A percentile compares a stretch with the other conserved stretches of the same genome.
phyloP scores from a whole-genome alignment of 768 basidiomycete species.

The Exsudoporus frostii region DNA sequence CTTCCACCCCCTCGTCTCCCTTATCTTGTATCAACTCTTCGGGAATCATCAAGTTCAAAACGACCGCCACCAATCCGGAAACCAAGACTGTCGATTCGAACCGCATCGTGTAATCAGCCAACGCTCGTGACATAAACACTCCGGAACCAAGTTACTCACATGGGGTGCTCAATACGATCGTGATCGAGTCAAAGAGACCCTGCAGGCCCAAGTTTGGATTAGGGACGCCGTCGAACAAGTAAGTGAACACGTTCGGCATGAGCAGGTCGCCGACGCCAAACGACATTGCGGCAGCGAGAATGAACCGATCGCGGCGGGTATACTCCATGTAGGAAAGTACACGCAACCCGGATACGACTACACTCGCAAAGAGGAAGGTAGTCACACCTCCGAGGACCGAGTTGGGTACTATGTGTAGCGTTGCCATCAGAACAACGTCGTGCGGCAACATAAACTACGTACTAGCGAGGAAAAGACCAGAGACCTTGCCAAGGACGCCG shows the following conservation, averaged over 20 bases:
- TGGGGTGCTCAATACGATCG: conserved; percentile 76
- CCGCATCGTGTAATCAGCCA: neutral
- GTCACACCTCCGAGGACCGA: conserved; percentile 83
- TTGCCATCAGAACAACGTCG: neutral
- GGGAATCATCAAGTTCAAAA: conserved; percentile 59
- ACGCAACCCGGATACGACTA: conserved; percentile 66
- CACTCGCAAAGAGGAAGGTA: conserved; percentile 80
- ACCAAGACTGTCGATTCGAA: conserved; percentile 42
- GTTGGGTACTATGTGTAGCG: conserved; percentile 56
- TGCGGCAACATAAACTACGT: conserved; percentile 15
- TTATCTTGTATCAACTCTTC: conserved; percentile 24
- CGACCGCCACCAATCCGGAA: conserved; percentile 53
- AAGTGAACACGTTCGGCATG: conserved; percentile 59
- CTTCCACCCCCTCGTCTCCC: conserved; percentile 16
- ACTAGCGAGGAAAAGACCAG: conserved; percentile 80
- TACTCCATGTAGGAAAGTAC: conserved; percentile 62
- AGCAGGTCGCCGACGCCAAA: conserved; percentile 74
- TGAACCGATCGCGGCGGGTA: conserved; percentile 63
- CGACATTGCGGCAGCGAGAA: conserved; percentile 64
- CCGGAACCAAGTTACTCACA: conserved; percentile 46
- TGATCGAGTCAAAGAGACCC: conserved; percentile 74
- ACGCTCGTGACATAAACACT: neutral
- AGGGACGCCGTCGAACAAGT: conserved; percentile 63
- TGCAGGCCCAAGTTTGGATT: conserved; percentile 52
- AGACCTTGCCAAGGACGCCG: conserved; percentile 77